phyloP scores from a whole-genome alignment of 2,329 filamentous ascomycete species.

The Dactylellina sp. region DNA sequence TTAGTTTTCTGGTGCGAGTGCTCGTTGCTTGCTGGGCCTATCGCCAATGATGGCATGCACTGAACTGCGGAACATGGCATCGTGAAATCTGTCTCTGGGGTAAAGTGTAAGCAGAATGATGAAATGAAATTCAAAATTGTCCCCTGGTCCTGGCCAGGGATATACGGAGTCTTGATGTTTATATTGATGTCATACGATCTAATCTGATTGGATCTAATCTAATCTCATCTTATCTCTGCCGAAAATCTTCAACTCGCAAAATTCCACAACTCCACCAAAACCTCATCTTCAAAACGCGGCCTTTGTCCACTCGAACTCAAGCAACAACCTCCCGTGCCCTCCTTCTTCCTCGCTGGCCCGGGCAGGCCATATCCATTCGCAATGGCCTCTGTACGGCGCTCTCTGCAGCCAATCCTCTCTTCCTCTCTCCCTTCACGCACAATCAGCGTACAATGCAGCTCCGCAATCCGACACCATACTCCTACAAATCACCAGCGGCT shows the following conservation, averaged over 20 bases:
- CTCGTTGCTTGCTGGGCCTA: too few species aligned
- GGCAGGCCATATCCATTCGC: background rate
- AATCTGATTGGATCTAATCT: constrained; percentile 26
- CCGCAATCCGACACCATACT: constrained; percentile 21
- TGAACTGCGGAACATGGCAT: constrained; percentile 27
- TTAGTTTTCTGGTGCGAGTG: too few species aligned
- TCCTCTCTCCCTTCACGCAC: constrained; percentile 27
- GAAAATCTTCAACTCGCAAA: constrained; percentile 54
- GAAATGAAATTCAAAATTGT: background rate
- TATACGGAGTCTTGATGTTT: background rate
- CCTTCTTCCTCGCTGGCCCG: background rate
- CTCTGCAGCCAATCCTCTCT: constrained; percentile 38
- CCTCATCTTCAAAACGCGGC: constrained; percentile 13
- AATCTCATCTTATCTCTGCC: constrained; percentile 32
- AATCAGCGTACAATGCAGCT: constrained; percentile 46
- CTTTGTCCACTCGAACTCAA: constrained; percentile 4
- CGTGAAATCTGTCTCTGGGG: background rate
- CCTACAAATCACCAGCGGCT: constrained; percentile 47
- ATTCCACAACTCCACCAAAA: constrained; percentile 30
- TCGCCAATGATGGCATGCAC: too few species aligned
- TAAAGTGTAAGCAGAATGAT: background rate
- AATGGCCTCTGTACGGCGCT: constrained; percentile 39
- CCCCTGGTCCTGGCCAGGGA: background rate
- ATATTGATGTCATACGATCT: constrained; percentile 2
- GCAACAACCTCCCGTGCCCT: constrained; percentile 2